Evolutionary conservation across 2,329 filamentous ascomycete species (phyloP), one percentile per base, ranked within the genome.

Genomic region (Aspergillus fumigatus): DNA sequence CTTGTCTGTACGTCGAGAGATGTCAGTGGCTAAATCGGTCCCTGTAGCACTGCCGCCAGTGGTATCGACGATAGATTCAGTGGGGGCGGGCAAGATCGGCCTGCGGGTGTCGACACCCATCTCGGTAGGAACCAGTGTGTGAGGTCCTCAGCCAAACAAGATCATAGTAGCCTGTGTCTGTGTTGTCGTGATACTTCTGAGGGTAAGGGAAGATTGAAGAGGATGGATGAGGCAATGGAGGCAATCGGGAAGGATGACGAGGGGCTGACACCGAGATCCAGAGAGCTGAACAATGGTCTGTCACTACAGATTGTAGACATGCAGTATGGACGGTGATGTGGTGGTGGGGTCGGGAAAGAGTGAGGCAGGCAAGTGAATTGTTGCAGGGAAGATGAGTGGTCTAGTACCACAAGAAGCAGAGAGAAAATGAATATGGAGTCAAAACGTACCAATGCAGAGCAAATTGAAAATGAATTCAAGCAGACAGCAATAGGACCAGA

Each of bases 81-180:
- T 80, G 48, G 78, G 77, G 59, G 78, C 78, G 68, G 78, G 78
- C 62, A 80, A 70, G 59, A 76, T 68, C 65, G 76, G 77, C 72
- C 74, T 76, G 67, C 77, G 77, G 69, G 73, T 74, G 61, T 77
- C 73, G 70, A 79, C 72, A 68, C 77, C 77, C 78, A 80, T 80
- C 64, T 69, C 73, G 72, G 66, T 7, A 66, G 58, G 55, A 58
- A 57, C 26, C 47, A 52, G 53, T 49, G 50, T 50, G 53, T 56
- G 32, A 56, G 41, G 43, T 57, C 40, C 52, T 71, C 64, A 72
- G 63, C 62, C 68, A 63, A 64, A 67, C 59, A 67, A 67, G 67
- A 64, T 67, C 73, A 75, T 75, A 61, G 65, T 73, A 61, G 65
- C 72, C 70, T 63, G 60, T 58, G 43, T 47, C 19, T 51, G 55